phyloP scores from a whole-genome alignment of 129 eudicot species.

The Calendula officinalis region DNA sequence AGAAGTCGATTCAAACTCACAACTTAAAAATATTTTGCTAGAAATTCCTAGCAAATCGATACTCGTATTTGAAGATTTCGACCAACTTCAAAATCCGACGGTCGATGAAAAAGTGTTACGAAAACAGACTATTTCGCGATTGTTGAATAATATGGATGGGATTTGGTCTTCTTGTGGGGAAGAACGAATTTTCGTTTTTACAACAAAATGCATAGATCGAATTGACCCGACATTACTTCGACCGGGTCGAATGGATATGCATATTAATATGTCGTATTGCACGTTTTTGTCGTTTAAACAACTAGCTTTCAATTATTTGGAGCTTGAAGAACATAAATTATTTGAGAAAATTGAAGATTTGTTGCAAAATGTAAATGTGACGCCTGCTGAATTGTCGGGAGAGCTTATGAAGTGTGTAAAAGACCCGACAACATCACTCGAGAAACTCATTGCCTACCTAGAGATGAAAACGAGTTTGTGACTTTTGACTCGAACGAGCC shows the following conservation, averaged over 20 bases:
- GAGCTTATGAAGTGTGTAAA: constrained; percentile 39
- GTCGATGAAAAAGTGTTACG: neutral
- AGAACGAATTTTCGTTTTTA: constrained; percentile 42
- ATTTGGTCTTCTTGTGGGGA: constrained; percentile 58
- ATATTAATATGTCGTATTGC: constrained; percentile 42
- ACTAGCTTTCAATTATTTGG: constrained; percentile 43
- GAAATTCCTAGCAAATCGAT: constrained; percentile 39
- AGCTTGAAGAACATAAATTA: constrained; percentile 28
- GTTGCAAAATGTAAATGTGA: constrained; percentile 30
- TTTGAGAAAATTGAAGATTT: constrained; percentile 28
- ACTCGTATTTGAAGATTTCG: constrained; percentile 46
- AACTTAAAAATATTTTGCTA: constrained; percentile 38
- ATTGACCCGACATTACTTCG: constrained; percentile 40
- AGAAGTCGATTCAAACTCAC: constrained; percentile 29
- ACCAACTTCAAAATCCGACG: constrained; percentile 23
- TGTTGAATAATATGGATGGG: constrained; percentile 52
- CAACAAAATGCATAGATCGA: constrained; percentile 42
- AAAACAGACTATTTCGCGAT: constrained; percentile 29
- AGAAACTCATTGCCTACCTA: constrained; percentile 32
- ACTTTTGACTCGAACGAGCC: neutral
- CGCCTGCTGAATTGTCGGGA: constrained; percentile 46
- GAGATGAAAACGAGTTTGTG: constrained; percentile 19
- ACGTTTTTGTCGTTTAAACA: constrained; percentile 39
- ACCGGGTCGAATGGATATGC: constrained; percentile 49
- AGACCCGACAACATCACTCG: constrained; percentile 30